phyloP scores from a whole-genome alignment of 257 asterid species.

The Solanum pimpinellifolium region DNA sequence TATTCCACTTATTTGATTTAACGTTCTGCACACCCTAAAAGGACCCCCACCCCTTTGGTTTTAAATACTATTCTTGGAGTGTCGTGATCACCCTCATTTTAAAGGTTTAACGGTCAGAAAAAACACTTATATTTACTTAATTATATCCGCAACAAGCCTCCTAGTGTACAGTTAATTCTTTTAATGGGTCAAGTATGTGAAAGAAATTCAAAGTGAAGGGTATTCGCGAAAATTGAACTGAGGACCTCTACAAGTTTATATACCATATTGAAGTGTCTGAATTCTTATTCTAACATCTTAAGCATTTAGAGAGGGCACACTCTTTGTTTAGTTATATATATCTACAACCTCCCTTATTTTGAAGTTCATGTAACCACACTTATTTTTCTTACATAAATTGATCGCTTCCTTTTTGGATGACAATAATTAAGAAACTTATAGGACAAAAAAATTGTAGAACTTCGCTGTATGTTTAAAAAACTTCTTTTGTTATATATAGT shows the following conservation, averaged over 20 bases:
- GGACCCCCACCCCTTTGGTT: not conserved
- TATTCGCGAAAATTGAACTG: not conserved
- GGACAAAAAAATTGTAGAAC: not conserved
- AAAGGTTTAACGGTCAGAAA: not conserved
- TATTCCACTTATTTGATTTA: not conserved
- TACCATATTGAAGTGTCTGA: not conserved
- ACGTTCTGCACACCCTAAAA: not conserved
- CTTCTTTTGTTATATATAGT: not conserved
- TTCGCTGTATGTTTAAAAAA: not conserved
- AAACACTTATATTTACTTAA: not conserved
- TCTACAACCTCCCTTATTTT: not conserved
- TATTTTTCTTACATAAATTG: not conserved
- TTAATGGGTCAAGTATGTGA: not conserved
- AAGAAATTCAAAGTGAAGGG: not conserved
- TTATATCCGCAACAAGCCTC: not conserved
- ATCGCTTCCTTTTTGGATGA: not conserved
- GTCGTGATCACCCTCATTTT: not conserved
- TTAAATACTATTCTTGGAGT: not conserved
- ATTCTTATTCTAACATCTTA: not conserved
- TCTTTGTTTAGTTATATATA: not conserved
- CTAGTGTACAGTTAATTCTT: not conserved
- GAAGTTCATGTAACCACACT: not conserved
- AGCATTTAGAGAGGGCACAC: not conserved
- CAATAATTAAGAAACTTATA: not conserved
- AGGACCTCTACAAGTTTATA: not conserved